A percentile compares a stretch with the other conserved stretches of the same genome.
These are phyloP conservation scores for Leucosporidium creatinivorum DNA, from an alignment of 768 basidiomycete species.

Conservation along the genomic window DNA sequence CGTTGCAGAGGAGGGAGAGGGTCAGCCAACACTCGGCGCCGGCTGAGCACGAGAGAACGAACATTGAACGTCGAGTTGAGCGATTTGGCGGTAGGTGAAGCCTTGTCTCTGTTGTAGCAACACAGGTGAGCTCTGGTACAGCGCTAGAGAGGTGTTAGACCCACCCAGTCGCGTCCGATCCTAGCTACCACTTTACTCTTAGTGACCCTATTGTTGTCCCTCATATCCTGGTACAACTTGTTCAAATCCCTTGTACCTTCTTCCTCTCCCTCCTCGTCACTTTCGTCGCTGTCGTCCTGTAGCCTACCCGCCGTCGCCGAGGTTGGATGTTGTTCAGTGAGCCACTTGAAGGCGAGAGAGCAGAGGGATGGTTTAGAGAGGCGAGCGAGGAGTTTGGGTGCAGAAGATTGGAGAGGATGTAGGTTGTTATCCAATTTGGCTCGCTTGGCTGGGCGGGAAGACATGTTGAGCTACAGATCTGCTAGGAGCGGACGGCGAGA, in stretches of 20 bases:
- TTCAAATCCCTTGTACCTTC: not conserved
- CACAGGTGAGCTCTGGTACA: not conserved
- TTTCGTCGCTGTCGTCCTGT: not conserved
- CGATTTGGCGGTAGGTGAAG: conserved; percentile 13
- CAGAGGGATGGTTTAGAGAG: not conserved
- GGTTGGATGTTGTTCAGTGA: not conserved
- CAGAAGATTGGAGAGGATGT: not conserved
- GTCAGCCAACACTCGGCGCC: not conserved
- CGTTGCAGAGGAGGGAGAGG: not conserved
- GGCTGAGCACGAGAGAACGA: not conserved
- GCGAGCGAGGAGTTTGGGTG: not conserved
- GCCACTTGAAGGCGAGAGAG: not conserved
- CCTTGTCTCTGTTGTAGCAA: not conserved
- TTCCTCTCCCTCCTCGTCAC: not conserved
- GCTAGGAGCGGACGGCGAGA: not conserved
- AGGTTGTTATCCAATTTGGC: not conserved
- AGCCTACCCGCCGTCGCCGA: too few species aligned
- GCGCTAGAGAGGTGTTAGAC: not conserved
- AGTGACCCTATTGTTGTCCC: not conserved
- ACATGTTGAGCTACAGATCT: not conserved
- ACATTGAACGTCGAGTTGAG: conserved; percentile 18
- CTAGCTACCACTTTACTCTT: not conserved
- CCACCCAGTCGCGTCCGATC: conserved; percentile 2
- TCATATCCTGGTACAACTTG: not conserved
- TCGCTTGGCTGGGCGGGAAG: not conserved